Evolutionary conservation across 2,329 filamentous ascomycete genomes (phyloP), one percentile per base, ranked within the genome.

Genomic region (Cercospora beticola): DNA sequence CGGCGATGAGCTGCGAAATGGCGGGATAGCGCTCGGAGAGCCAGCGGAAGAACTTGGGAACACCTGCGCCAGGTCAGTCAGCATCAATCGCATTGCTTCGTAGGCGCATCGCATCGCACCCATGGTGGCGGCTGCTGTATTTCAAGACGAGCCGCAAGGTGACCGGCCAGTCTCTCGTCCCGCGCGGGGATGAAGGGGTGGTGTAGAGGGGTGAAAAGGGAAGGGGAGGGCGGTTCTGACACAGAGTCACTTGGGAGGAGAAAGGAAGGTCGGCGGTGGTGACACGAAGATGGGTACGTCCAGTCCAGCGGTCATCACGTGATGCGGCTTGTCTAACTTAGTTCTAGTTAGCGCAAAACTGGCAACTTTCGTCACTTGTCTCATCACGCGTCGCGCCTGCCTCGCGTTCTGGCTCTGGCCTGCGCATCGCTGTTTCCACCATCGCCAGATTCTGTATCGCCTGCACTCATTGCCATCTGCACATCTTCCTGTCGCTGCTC

Each of bases 11-110:
- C 85, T 98, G 94, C 63, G 95, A 99, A 81, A 99, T 99, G 71
- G 95, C 90, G 66, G 95, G 95, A 87, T 99, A 99, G 76, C 96
- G 91, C 88, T 99, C 96, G 69, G 94, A 97, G 86, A 99, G 91
- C 95, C 96, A 99, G 87, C 95, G 88, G 85, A 97, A 97, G 85
- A 97, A 97, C 80, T 97, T 97, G 79, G 91, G 91, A 73, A 92
- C 89, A 87, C 90, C 88, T 88, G 88, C 52, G 43, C 87, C 77
- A 71, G 80, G 78, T 79, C 75, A 75, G 71, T 70, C 43, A n/a
- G 58, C 43, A 56, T 66, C 33, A 10, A 9, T 30, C 18, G 65
- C 3, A 43, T 31, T 16, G 63, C n/a, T 62, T 21, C 23, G 7
- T 21, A 43, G 31, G 21, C 46, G 21, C 46, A 26, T 52, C 21